These are phyloP conservation scores for Licmophora abbreviata DNA, from an alignment of 108 stramenopile species.

Conservation along the genomic window DNA sequence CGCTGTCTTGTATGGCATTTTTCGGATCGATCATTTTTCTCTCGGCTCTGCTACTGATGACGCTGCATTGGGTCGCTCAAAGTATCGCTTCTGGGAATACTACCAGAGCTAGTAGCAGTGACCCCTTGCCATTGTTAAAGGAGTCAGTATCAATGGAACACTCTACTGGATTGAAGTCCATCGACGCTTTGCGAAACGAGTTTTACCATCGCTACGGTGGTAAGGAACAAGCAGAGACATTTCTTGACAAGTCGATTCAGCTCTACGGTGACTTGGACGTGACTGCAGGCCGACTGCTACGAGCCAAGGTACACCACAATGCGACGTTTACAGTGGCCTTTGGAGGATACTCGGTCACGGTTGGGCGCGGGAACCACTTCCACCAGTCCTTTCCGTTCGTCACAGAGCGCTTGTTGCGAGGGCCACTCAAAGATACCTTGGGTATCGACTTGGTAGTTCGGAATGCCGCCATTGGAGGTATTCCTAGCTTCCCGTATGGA, in stretches of 20 bases:
- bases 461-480: slow-evolving; percentile 70
- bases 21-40: too few relatives aligned
- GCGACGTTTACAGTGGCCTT: slow-evolving; percentile 20
- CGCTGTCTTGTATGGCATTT: too few relatives aligned
- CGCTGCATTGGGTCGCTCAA: too few relatives aligned
- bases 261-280: slow-evolving; percentile 17
- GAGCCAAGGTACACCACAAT: too few relatives aligned
- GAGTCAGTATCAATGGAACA: neutral
- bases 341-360: slow-evolving; percentile 68
- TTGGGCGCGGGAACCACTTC: slow-evolving; percentile 56
- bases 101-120: neutral
- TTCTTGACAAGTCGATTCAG: slow-evolving; percentile 37
- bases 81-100: too few relatives aligned
- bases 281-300: too few relatives aligned
- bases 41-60: too few relatives aligned
- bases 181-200: slow-evolving; percentile 21
- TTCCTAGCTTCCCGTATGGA: slow-evolving; percentile 63
- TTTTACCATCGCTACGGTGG: slow-evolving; percentile 50
- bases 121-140: neutral
- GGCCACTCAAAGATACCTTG: slow-evolving; percentile 21
- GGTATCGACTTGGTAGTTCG: slow-evolving; percentile 30
- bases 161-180: too few relatives aligned
- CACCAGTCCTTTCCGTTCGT: slow-evolving; percentile 65
- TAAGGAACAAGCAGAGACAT: slow-evolving; percentile 37
- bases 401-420: slow-evolving; percentile 29